Conservation (phyloP, 73 alveolate species). For the Loxodes magnus region DNA sequence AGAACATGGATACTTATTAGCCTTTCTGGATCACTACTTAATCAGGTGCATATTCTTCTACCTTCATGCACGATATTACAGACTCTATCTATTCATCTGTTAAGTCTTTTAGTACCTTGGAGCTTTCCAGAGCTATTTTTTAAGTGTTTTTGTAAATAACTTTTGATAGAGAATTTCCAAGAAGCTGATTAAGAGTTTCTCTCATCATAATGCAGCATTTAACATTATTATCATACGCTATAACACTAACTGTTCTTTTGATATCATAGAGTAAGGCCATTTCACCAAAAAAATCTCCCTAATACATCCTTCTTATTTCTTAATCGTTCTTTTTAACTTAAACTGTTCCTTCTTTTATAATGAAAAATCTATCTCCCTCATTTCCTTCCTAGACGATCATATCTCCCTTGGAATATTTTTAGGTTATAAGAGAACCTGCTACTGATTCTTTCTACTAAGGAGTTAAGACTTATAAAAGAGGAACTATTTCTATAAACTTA, state of each 20-base stretch:
- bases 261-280: constrained; percentile 26
- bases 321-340: constrained; percentile 24
- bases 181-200: background rate
- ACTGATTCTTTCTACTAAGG: constrained; percentile 4
- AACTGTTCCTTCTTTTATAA: constrained; percentile 56
- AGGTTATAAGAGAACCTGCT: background rate
- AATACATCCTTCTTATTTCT: constrained; percentile 32
- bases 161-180: background rate
- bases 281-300: constrained; percentile 41
- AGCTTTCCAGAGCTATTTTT: background rate
- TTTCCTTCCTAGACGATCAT: constrained; percentile 65
- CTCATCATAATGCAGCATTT: background rate
- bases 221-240: constrained; percentile 19
- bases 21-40: no score
- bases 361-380: constrained; percentile 59
- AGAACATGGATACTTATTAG: no score
- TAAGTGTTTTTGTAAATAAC: constrained; percentile 2
- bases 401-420: constrained; percentile 26
- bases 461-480: constrained; percentile 1
- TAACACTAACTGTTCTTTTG: constrained; percentile 27
- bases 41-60: no score
- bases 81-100: background rate
- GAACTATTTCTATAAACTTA: constrained; percentile 17
- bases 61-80: no score
- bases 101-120: background rate